Percentiles rank a stretch among this genome's conserved stretches.
These are phyloP conservation scores for Boletus insuetus DNA, from an alignment of 768 basidiomycete genomes.

Conservation along the genomic window DNA sequence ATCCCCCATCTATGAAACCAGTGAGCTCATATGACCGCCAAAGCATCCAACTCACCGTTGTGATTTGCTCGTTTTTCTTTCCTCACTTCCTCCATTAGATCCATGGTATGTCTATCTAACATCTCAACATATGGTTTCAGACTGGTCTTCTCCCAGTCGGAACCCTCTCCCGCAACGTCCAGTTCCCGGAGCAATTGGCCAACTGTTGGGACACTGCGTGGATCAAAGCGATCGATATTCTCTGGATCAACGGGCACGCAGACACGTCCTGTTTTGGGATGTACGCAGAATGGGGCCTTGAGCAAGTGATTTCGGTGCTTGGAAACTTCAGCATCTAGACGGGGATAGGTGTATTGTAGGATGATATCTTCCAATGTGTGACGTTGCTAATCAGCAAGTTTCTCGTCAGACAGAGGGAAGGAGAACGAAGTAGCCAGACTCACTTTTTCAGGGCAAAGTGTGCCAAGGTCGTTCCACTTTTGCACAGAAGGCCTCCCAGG, in stretches of 20 bases:
- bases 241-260: constrained; percentile 90
- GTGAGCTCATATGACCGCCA: background rate
- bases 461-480: constrained; percentile 73
- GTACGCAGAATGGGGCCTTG: constrained; percentile 96
- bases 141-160: constrained; percentile 87
- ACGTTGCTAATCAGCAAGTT: constrained; percentile 20
- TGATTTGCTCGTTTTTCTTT: constrained; percentile 18
- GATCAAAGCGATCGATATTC: constrained; percentile 77
- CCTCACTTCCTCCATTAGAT: constrained; percentile 31
- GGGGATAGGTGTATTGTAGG: constrained; percentile 92
- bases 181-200: constrained; percentile 79
- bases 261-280: constrained; percentile 93
- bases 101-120: constrained; percentile 66
- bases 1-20: constrained; percentile 19
- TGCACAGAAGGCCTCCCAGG: constrained; percentile 54
- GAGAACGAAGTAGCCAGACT: constrained; percentile 8
- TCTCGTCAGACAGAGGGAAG: background rate
- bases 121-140: constrained; percentile 88
- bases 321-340: constrained; percentile 95
- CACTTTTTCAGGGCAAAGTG: constrained; percentile 29
- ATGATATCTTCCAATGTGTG: constrained; percentile 80
- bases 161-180: constrained; percentile 50
- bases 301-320: constrained; percentile 97
- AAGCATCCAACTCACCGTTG: constrained; percentile 11
- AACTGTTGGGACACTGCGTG: constrained; percentile 82